Evolutionary conservation across 1,284 basidiomycete species (phyloP).

Genomic region (Fomes fomentarius): DNA sequence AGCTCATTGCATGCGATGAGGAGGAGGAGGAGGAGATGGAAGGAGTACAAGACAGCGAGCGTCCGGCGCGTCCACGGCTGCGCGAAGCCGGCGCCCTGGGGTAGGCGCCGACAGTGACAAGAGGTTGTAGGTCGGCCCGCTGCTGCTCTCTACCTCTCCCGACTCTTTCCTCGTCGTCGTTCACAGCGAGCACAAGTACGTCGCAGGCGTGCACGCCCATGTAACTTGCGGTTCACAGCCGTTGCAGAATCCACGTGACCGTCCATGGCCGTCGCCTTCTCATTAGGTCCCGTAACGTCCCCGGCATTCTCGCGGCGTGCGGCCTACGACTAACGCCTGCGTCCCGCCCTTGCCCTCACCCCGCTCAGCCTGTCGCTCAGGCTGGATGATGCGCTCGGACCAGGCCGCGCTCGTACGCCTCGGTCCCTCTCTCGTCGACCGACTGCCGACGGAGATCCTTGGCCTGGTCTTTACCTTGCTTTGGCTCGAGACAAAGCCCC

Average conservation of each 20-base stretch:
- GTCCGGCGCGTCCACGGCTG: too few species aligned
- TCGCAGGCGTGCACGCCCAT: background rate
- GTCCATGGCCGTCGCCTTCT: background rate
- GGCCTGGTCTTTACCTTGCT: conserved; percentile 9
- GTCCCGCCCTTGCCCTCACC: too few species aligned
- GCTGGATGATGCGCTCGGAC: too few species aligned
- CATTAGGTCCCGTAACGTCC: background rate
- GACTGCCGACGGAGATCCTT: conserved; percentile 11
- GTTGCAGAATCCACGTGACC: too few species aligned
- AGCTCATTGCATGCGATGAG: conserved; percentile 39
- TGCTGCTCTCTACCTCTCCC: background rate
- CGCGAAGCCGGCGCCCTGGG: too few species aligned
- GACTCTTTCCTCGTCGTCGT: conserved; percentile 5
- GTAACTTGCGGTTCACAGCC: background rate
- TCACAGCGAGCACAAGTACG: conserved; percentile 6
- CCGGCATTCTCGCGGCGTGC: too few species aligned
- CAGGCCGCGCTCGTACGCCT: background rate
- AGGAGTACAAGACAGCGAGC: conserved; percentile 5
- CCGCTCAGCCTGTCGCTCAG: too few species aligned
- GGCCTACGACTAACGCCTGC: too few species aligned
- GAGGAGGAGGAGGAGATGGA: conserved; percentile 3
- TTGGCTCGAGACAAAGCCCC: conserved; percentile 7
- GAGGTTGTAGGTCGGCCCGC: conserved; percentile 1
- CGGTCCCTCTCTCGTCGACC: background rate
- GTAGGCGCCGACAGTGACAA: too few species aligned